Conservation (phyloP, 176 grass and related monocot species). For the Tuctoria greenei region DNA sequence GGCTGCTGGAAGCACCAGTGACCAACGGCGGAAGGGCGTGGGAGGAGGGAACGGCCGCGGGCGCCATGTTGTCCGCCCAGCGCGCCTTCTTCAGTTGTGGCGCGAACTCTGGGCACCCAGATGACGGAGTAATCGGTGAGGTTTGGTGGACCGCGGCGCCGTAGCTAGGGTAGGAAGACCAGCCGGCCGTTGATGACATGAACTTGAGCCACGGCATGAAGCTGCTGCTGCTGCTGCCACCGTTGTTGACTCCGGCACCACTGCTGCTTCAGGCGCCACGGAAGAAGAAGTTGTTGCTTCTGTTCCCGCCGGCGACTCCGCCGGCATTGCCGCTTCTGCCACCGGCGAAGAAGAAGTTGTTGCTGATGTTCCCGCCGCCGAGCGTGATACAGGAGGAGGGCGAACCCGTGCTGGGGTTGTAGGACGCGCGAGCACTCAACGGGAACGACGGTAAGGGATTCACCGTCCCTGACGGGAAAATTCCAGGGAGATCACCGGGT, state of each 20-base stretch:
- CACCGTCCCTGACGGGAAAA: background rate
- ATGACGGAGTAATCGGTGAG: conserved; percentile 63
- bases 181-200: conserved; percentile 29
- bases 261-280: background rate
- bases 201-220: conserved; percentile 48
- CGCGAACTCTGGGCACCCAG: conserved; percentile 27
- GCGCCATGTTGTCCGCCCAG: conserved; percentile 29
- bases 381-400: conserved; percentile 53
- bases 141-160: conserved; percentile 34
- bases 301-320: conserved; percentile 31
- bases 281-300: conserved; percentile 12
- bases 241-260: conserved; percentile 3
- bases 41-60: background rate
- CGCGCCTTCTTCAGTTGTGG: conserved; percentile 25
- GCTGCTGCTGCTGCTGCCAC: background rate
- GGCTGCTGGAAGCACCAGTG: background rate
- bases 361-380: conserved; percentile 35
- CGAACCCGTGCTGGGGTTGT: conserved; percentile 11
- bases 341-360: background rate
- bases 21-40: conserved; percentile 49
- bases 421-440: background rate
- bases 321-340: too few species aligned
- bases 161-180: conserved; percentile 25
- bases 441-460: background rate
- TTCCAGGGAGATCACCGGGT: conserved; percentile 7